Evolutionary conservation across 2,329 filamentous ascomycete genomes (phyloP), one percentile per base, ranked within the genome.

Genomic region (Paecilomyces formosus): DNA sequence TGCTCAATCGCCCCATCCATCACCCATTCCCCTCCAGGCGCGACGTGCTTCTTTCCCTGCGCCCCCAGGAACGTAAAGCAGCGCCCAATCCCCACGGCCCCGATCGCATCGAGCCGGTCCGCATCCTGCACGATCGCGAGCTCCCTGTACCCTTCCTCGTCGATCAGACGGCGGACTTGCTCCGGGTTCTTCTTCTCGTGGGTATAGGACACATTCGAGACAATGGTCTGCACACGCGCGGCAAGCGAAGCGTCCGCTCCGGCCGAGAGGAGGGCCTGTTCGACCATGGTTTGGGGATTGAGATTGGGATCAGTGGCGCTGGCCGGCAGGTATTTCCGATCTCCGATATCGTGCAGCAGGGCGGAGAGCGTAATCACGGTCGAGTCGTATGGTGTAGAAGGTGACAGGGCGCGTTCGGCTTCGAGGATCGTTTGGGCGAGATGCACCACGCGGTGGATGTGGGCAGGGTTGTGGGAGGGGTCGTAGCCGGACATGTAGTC

Each of bases 91-190:
- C 93, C 93, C 30, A 97, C 84, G 0, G 89, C 90, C 0, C 92
- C 93, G 55, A 97, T 86, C 3, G 92, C 89, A 75, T 97, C 93
- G n/a, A 97, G 79, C 6, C 92, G 82, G 76, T 97, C 93, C 3
- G 92, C 92, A 73, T 97, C 93, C 75, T 97, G 92, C 31, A 97
- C 91, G 54, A 96, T 84, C 0, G 85, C 92, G 33, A 94, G 78
- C 72, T 94, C 90, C 1, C 90, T 90, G 70, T 89, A 79, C 3
- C 68, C 69, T 6, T 68, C 65, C 30, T 75, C 68, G 5, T 70
- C 70, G n/a, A 95, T 78, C n/a, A 92, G 78, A 1, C 76, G 73
- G n/a, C 73, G 73, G 8, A 90, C 85, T 12, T 76, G 74, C 5
- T 74, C 75, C 0, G 88, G 87, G 67, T 92, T 80, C n/a, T 67